Base-by-base conservation (phyloP, 306 rosid genomes). In the Citrullus colocynthis region DNA sequence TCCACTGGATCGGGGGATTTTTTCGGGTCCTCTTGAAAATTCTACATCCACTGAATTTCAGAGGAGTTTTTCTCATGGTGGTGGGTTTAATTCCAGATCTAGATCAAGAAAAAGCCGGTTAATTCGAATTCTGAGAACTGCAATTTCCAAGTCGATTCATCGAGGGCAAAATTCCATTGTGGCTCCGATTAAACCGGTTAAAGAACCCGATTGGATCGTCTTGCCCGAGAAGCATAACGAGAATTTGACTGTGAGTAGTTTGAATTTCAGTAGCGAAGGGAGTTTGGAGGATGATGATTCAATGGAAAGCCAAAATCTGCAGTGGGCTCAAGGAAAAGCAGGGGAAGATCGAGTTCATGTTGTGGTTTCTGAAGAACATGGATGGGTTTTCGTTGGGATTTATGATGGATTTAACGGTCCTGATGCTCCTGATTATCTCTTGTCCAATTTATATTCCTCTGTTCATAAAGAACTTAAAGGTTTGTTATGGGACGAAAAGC, bases 261-360 rank as follows among this genome's bases (percentile, higher is more conserved):
- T 89, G 70, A 91, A 92, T 87, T 88, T 96, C 83, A 92, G 99
- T 82, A 89, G 99, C 64, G 99, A 96, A 6, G 93, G 93, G 7
- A 96, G 97, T 74, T 85, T 96, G 81, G 97, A 91, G 41, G 99
- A 96, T 16, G 88, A 92, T 32, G 97, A 96, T 63, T 92, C 96
- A 0, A 36, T 82, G 81, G 93, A 87, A 15, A 85, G 89, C 72
- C 99, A 96, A 83, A 96, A 96, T 82, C 92, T 96, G 28, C 99
- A 96, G 72, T 96, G 99, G 98, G 97, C 98, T 44, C 99, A 96
- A 65, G 99, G 99, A 30, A 96, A 92, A 85, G 99, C 99, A 42
- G 99, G 99, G 77, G 99, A 96, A 66, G 99, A 96, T 63, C 87
- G 98, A 16, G 99, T 96, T 5, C 99, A 96, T 69, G 98, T 96